Evolutionary conservation across 805 yeast genomes (phyloP).

Genomic region (Blastobotrys peoriensis): DNA sequence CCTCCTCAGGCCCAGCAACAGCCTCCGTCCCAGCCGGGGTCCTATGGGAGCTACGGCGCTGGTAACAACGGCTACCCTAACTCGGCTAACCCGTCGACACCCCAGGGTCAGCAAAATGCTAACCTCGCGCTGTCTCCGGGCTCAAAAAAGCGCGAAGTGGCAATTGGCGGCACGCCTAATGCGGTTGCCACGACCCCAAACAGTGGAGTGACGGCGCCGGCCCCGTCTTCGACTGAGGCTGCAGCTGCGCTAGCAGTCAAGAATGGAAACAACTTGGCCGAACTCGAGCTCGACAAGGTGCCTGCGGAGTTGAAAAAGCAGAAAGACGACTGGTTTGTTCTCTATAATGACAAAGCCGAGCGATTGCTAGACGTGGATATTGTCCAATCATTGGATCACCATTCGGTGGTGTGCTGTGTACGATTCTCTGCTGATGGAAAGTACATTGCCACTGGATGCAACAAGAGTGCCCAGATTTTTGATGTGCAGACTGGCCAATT

Average conservation of each 20-base stretch:
- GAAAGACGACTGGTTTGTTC: conserved; percentile 76
- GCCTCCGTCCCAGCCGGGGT: conserved; percentile 3
- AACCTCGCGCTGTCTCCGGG: conserved; percentile 15
- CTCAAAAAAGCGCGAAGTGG: conserved; percentile 13
- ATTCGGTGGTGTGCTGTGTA: conserved; percentile 95
- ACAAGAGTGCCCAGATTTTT: conserved; percentile 90
- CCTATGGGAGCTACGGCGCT: neutral
- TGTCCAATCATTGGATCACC: conserved; percentile 84
- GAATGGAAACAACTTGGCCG: conserved; percentile 37
- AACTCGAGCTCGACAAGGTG: conserved; percentile 72
- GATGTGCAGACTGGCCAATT: conserved; percentile 88
- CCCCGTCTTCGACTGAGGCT: conserved; percentile 9
- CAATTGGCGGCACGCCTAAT: conserved; percentile 6
- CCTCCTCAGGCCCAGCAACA: conserved; percentile 2
- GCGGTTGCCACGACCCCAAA: conserved; percentile 12
- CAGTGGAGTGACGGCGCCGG: conserved; percentile 1
- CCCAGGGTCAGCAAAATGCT: conserved; percentile 11
- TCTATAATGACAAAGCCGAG: conserved; percentile 84
- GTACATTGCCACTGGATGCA: conserved; percentile 93
- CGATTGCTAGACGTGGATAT: conserved; percentile 75
- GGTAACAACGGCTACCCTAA: conserved; percentile 10
- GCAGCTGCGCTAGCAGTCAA: conserved; percentile 13
- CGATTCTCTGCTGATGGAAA: conserved; percentile 88
- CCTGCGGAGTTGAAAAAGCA: conserved; percentile 75
- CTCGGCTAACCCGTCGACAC: conserved; percentile 13